Evolutionary conservation across 2,329 filamentous ascomycete species (phyloP), one percentile per base, ranked within the genome.

Genomic region (Calonectria multiphialidica): DNA sequence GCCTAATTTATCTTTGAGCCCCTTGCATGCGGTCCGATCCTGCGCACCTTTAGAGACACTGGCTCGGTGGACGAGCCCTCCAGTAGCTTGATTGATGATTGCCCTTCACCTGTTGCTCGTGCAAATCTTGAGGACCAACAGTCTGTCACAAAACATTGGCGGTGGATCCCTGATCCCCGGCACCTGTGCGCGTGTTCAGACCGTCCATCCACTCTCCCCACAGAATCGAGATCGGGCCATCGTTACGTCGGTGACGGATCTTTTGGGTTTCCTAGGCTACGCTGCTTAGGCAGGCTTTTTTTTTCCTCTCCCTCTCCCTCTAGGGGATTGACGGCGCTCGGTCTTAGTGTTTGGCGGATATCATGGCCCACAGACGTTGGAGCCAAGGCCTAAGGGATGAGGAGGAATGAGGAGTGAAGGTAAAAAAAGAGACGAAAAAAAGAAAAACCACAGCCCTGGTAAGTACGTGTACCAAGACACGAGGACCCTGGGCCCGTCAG

Each of bases 401-500:
- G 23, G 53, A 57, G 53, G 21, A 59, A 59, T 59, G 33, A 40
- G n/a, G 53, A 15, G 53, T 42, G 53, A 40, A 40, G 33, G 33
- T 12, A 8, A 12, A 53, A 53, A 53, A 53, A 35, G 6, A 53
- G n/a, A n/a, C n/a, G n/a, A 37, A 57, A 9, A 40, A 44, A 35
- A 25, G n/a, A 59, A 50, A 59, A 49, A 33, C 10, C 15, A 50
- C 18, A 57, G 21, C 50, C 44, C 25, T 13, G 8, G 25, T 7
- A 25, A 33, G 33, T 59, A 25, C 33, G 33, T 59, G 53, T 59
- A 21, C 37, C 45, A 23, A 25, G 53, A 44, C 47, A 62, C 13
- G 18, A 37, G 23, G 25, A 30, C 16, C 42, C 47, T 37, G 28
- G 47, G 33, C 44, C 67, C 77, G 77, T 79, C 75, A 80, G 75